phyloP scores from a whole-genome alignment of 2,329 filamentous ascomycete genomes.

The Triangularia verruculosa region DNA sequence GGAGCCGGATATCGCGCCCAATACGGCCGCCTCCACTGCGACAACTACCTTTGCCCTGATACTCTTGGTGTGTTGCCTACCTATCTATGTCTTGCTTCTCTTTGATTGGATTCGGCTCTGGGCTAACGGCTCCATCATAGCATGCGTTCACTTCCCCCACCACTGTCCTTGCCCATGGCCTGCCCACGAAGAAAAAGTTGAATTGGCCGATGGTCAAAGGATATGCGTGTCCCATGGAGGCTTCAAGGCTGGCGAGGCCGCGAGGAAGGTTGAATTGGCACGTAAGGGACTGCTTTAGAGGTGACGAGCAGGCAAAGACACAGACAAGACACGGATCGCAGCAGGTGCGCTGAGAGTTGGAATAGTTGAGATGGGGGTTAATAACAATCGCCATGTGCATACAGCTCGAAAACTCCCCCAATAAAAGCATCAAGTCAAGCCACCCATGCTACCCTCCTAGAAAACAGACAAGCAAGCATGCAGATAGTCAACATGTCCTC shows the following conservation, averaged over 20 bases:
- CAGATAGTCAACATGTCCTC: not conserved
- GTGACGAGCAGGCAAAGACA: not conserved
- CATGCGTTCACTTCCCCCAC: conserved; percentile 93
- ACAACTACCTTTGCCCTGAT: conserved; percentile 90
- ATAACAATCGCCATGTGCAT: not conserved
- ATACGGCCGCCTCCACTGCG: conserved; percentile 67
- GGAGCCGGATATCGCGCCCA: conserved; percentile 64
- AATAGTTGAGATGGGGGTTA: not conserved
- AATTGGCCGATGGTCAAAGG: conserved; percentile 66
- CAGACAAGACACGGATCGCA: not conserved
- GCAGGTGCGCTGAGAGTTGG: not conserved
- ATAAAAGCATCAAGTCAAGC: not conserved
- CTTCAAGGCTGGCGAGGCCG: conserved; percentile 67
- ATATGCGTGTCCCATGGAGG: conserved; percentile 75
- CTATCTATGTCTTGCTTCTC: not conserved
- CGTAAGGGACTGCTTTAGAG: conserved; percentile 69
- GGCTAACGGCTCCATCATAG: conserved; percentile 34
- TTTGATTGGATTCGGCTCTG: not conserved
- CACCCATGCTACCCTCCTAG: not conserved
- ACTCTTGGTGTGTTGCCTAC: conserved; percentile 56
- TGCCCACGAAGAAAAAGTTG: conserved; percentile 72
- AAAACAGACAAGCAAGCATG: not conserved
- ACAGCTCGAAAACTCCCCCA: not conserved
- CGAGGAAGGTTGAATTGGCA: conserved; percentile 74
- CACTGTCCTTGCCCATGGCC: conserved; percentile 93